Evolutionary conservation across 2,329 filamentous ascomycete species (phyloP), one percentile per base, ranked within the genome.

Genomic region (Botryotinia narcissicola): DNA sequence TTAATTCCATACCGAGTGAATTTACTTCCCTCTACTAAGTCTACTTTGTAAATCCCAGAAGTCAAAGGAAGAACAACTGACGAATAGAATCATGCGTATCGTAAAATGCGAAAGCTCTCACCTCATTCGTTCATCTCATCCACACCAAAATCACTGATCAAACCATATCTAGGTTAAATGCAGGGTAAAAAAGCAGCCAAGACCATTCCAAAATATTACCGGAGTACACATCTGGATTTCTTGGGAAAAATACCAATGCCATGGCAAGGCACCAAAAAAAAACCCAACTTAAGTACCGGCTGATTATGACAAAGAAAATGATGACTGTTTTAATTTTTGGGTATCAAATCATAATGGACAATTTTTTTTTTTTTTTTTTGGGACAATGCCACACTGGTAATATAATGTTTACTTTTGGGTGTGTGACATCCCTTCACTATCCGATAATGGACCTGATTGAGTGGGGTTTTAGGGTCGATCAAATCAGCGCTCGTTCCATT

Each of bases 401-500:
- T 51, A 51, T 51, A 51, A 51, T 51, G 12, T 51, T 51, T 51
- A 7, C 48, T 51, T 51, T 51, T n/a, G 48, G 48, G 10, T n/a
- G 25, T 51, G 48, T 51, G 48, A n/a, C 48, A 51, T n/a, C 25
- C 48, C 10, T 51, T 51, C 48, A n/a, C 48, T 16, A 7, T n/a
- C 25, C 48, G 48, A 51, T 51, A 6, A n/a, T 51, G 48, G 48
- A 51, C n/a, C 48, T n/a, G 48, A n/a, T n/a, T 18, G 16, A 25
- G 57, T 71, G 59, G 42, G 29, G n/a, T n/a, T 32, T 22, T 35
- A 3, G 3, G 12, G 42, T 40, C 16, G 44, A 71, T 71, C 69
- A 71, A 71, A 71, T 71, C 42, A 71, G 44, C 46, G 59, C 35
- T 63, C 44, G 59, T 63, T 46, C 69, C 42, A 71, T 42, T 54